A percentile compares a stretch with the other conserved stretches of the same genome.
phyloP scores from a whole-genome alignment of 1,284 basidiomycete species.

The Ceratobasidium sp. region DNA sequence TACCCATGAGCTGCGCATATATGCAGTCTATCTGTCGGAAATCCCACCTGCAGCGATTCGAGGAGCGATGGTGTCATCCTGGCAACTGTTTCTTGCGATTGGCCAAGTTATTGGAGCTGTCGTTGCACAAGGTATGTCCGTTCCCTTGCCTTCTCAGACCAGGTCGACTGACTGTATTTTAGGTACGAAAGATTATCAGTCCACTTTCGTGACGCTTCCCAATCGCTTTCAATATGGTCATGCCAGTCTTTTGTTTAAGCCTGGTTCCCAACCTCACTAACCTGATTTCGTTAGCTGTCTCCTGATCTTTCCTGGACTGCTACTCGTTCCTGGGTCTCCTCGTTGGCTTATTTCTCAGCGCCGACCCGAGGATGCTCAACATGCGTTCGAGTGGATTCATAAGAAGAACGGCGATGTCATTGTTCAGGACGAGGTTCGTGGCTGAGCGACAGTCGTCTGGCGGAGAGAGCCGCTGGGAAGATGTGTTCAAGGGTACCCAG shows the following conservation, averaged over 20 bases:
- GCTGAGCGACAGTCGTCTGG: slow-evolving; percentile 58
- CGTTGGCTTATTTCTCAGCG: slow-evolving; percentile 57
- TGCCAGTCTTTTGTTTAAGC: slow-evolving; percentile 56
- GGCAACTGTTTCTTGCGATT: slow-evolving; percentile 63
- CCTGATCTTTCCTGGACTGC: slow-evolving; percentile 57
- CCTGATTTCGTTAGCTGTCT: slow-evolving; percentile 50
- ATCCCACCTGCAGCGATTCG: slow-evolving; percentile 62
- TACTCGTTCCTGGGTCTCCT: slow-evolving; percentile 53
- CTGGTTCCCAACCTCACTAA: neutral
- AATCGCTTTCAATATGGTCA: slow-evolving; percentile 61
- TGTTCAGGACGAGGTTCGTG: slow-evolving; percentile 57
- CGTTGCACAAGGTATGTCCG: slow-evolving; percentile 58
- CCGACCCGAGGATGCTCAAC: slow-evolving; percentile 55
- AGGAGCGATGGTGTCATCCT: slow-evolving; percentile 59
- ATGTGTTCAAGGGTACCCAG: slow-evolving; percentile 55
- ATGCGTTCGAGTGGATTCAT: slow-evolving; percentile 59
- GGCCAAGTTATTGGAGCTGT: slow-evolving; percentile 62
- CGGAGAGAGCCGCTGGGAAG: slow-evolving; percentile 58
- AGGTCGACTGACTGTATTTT: neutral
- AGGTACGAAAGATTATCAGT: slow-evolving; percentile 49
- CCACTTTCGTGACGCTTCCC: slow-evolving; percentile 59
- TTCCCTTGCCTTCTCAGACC: slow-evolving; percentile 9
- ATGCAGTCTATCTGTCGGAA: slow-evolving; percentile 61
- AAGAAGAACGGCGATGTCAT: slow-evolving; percentile 58
- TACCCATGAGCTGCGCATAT: slow-evolving; percentile 49